A percentile compares a stretch with the other conserved stretches of the same genome.
These are phyloP conservation scores for Coemansia guatemalensis DNA, from an alignment of 192 early-diverging fungal species.

Conservation along the genomic window DNA sequence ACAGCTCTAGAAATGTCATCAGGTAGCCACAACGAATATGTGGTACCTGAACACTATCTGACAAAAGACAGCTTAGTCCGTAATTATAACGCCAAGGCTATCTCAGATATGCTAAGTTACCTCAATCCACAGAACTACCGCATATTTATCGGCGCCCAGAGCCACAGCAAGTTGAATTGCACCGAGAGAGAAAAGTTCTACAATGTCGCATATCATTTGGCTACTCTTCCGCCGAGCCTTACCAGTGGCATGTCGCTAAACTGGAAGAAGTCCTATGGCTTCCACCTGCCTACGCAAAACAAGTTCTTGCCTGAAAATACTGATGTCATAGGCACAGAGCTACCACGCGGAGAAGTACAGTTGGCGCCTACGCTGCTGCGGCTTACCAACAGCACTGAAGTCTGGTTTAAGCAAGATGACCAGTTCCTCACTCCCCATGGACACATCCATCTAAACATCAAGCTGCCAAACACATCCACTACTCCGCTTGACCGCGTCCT, in stretches of 20 bases:
- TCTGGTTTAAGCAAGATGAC: constrained; percentile 94
- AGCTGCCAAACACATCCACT: background rate
- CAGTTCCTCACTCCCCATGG: constrained; percentile 85
- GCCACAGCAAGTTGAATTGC: constrained; percentile 20
- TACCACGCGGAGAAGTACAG: background rate
- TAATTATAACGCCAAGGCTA: constrained; percentile 58
- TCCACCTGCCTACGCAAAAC: constrained; percentile 13
- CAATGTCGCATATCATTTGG: constrained; percentile 69
- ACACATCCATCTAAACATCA: constrained; percentile 14
- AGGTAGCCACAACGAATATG: constrained; percentile 66
- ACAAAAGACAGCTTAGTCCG: constrained; percentile 63
- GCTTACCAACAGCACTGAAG: constrained; percentile 32
- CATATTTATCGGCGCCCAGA: constrained; percentile 41
- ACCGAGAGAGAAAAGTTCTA: constrained; percentile 69
- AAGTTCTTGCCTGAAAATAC: constrained; percentile 34
- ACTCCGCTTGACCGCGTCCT: constrained; percentile 61
- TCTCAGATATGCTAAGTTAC: constrained; percentile 59
- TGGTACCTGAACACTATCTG: constrained; percentile 62
- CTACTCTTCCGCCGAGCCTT: background rate
- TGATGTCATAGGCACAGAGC: background rate
- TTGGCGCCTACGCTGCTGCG: constrained; percentile 16
- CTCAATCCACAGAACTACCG: constrained; percentile 62
- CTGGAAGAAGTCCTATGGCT: background rate
- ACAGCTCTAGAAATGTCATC: constrained; percentile 62
- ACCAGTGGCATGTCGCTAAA: background rate